Base-by-base conservation (phyloP, 257 asterid genomes). In the Lycium ferocissimum region DNA sequence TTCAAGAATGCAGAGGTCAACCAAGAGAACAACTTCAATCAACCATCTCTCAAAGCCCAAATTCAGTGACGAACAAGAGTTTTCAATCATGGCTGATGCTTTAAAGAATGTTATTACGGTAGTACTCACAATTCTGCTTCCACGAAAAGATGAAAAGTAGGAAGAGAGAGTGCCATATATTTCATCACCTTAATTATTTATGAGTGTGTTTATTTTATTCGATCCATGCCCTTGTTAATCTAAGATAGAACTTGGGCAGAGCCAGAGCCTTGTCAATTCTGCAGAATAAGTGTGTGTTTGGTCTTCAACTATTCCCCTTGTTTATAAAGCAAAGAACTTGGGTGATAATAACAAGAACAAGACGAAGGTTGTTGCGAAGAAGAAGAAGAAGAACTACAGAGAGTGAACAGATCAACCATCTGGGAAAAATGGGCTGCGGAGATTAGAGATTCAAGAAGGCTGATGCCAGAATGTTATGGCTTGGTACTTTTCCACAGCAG, bases 341-440 rank as follows among this genome's bases (percentile, higher is more conserved):
- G 84, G n/a, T 6, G 6, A 18, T 6, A 88, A 79, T 79, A 89
- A 86, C 66, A 2, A 40, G 45, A 88, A 86, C 12, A 81, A 63
- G 15, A 0, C 9, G 0, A 47, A 33, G 9, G 11, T 38, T 26
- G 75, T 5, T 56, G 45, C 4, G 45, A 40, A 40, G 86, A 91
- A 58, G 79, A 86, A 92, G 90, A 94, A 95, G 90, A 95, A 94
- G 84, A 95, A 92, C 18, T 94, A 89, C 93, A 94, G 98, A 67
- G 99, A 0, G 99, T 95, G 11, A 87, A 80, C 97, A 95, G 83
- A 79, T n/a, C n/a, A 98, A 88, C 99, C 99, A 2, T 95, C n/a
- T n/a, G 99, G 99, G 99, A 97, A 12, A 95, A 95, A 76, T 95
- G 98, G 98, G 98, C 95, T 4, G 94, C 98, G 11, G 98, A 95